phyloP scores from a whole-genome alignment of 108 stramenopile species.

The Cyclotella distinguenda region DNA sequence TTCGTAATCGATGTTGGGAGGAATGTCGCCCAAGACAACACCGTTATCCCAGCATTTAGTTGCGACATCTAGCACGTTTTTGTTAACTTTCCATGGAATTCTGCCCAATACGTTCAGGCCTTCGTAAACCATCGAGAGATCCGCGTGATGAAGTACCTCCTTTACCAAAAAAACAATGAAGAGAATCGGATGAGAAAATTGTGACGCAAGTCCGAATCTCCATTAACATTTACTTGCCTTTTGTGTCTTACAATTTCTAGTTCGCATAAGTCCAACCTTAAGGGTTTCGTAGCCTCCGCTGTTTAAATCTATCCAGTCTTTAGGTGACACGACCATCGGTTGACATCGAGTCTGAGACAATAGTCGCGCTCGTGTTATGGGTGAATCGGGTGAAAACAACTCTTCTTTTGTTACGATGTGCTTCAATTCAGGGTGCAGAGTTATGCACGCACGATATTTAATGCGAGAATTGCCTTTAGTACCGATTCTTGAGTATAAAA shows the following conservation, averaged over 20 bases:
- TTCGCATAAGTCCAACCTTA: conserved; percentile 73
- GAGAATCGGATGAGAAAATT: neutral
- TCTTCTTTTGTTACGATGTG: conserved; percentile 49
- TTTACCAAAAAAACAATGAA: conserved; percentile 3
- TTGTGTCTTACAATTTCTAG: conserved; percentile 74
- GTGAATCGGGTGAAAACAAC: conserved; percentile 44
- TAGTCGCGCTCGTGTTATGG: no score
- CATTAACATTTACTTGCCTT: conserved; percentile 33
- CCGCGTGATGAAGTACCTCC: conserved; percentile 68
- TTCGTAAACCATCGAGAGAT: conserved; percentile 72
- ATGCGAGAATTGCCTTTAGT: conserved; percentile 21
- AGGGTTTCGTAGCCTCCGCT: conserved; percentile 81
- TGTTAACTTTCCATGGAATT: conserved; percentile 88
- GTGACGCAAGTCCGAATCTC: neutral
- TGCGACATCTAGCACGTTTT: conserved; percentile 71
- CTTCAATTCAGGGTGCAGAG: conserved; percentile 38
- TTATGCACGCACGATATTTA: conserved; percentile 32
- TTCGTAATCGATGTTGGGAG: conserved; percentile 73
- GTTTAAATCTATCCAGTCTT: conserved; percentile 69
- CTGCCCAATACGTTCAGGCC: conserved; percentile 86
- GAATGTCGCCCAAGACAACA: conserved; percentile 86
- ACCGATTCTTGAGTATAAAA: conserved; percentile 54
- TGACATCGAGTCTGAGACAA: no score
- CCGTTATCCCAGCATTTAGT: conserved; percentile 73
- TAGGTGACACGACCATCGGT: conserved; percentile 94